Conservation (phyloP, 768 basidiomycete genomes). For the Termitomyces sp. region DNA sequence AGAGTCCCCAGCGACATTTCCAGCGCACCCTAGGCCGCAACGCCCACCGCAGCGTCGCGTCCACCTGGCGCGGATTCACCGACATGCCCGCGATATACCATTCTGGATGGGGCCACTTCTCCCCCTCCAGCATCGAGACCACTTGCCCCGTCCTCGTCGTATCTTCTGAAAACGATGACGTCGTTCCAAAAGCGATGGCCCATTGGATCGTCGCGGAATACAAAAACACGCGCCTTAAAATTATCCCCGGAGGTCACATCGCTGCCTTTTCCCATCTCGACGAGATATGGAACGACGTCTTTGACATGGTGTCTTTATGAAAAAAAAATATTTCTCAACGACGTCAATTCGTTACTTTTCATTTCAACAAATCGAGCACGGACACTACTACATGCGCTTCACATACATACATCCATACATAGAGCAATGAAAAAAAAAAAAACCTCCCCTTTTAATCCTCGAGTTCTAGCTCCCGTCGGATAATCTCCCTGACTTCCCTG, state of each 20-base stretch:
- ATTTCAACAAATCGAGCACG: slow-evolving; percentile 11
- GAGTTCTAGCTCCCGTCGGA: slow-evolving; percentile 71
- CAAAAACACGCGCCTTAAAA: slow-evolving; percentile 34
- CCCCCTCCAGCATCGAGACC: slow-evolving; percentile 35
- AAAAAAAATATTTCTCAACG: too few species aligned
- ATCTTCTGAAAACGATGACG: slow-evolving; percentile 34
- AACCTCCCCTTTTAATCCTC: slow-evolving; percentile 40
- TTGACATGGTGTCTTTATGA: slow-evolving; percentile 16
- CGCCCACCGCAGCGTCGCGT: slow-evolving; percentile 39
- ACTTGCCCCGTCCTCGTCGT: slow-evolving; percentile 42
- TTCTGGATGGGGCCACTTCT: slow-evolving; percentile 45
- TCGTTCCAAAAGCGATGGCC: slow-evolving; percentile 36
- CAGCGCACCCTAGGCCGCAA: slow-evolving; percentile 35
- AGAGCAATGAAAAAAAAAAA: slow-evolving; percentile 20
- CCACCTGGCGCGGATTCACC: slow-evolving; percentile 48
- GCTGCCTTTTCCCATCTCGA: slow-evolving; percentile 38
- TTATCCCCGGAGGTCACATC: slow-evolving; percentile 45
- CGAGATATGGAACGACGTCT: slow-evolving; percentile 36
- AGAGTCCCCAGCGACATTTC: slow-evolving; percentile 26
- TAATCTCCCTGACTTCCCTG: slow-evolving; percentile 76
- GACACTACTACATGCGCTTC: too few species aligned
- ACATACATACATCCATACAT: slow-evolving; percentile 14
- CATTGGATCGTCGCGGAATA: slow-evolving; percentile 44
- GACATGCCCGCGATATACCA: slow-evolving; percentile 36
- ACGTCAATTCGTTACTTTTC: too few species aligned